Evolutionary conservation across 2,329 filamentous ascomycete species (phyloP).

Genomic region (Fusarium euwallaceae): DNA sequence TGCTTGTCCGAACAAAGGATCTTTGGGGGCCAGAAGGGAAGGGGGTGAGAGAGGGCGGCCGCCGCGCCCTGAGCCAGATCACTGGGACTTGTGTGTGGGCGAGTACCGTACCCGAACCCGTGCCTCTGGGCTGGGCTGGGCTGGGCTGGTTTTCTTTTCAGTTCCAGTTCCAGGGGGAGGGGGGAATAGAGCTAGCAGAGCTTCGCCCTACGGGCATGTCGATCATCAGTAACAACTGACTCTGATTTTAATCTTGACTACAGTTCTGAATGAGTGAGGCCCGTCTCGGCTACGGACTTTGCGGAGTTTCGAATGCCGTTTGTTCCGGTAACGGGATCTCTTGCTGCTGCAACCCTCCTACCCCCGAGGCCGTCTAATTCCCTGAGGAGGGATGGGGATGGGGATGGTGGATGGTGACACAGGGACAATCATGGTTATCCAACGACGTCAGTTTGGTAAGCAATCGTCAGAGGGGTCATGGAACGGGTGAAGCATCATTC

Average conservation of each 20-base stretch:
- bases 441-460: slow-evolving; percentile 13
- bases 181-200: not conserved
- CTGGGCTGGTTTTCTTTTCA: not conserved
- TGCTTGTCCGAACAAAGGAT: slow-evolving; percentile 24
- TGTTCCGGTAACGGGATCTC: not conserved
- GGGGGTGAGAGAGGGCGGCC: slow-evolving; percentile 19
- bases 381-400: not conserved
- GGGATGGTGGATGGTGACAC: not conserved
- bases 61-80: slow-evolving; percentile 41
- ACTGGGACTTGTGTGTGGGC: slow-evolving; percentile 30
- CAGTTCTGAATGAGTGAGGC: not conserved
- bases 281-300: slow-evolving; percentile 12
- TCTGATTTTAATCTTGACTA: not conserved
- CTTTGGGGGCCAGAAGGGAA: slow-evolving; percentile 18
- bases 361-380: not conserved
- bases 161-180: not conserved
- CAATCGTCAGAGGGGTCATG: not conserved
- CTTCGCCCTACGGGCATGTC: slow-evolving; percentile 19
- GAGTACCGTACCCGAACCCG: not conserved
- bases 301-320: slow-evolving; percentile 12
- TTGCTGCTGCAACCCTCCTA: not conserved
- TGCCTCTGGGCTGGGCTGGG: not conserved
- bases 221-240: slow-evolving; percentile 7
- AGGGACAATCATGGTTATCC: not conserved
- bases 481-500: slow-evolving; percentile 3